Base-by-base conservation (phyloP, 768 basidiomycete species). In the Lentinula sp. region DNA sequence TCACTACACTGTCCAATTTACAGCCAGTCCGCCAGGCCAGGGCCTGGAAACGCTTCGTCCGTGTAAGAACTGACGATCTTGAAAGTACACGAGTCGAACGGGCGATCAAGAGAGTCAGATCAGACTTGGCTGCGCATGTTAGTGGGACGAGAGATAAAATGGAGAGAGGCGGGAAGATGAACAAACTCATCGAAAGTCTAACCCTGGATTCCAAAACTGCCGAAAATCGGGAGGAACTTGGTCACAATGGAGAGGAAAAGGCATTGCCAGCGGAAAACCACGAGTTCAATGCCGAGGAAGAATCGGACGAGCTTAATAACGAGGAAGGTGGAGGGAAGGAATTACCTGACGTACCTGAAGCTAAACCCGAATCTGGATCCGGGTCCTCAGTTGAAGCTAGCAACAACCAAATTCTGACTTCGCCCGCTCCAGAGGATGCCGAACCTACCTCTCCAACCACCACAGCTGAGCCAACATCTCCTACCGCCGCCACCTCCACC, bases 31-130 rank as follows among this genome's bases (percentile, higher is more conserved):
- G 90, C 39, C 80, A 82, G 59, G 76, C 85, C 18, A 81, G 86
- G 48, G 77, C 84, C 1, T 96, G 93, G 93, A 90, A 88, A 68
- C 84, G 88, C 15, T 96, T 96, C 66, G 88, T 95, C 59, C 79
- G 86, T 50, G 91, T 94, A 7, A 82, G 93, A 60, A 88, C 86
- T 3, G 93, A 95, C 68, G 94, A 96, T 72, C 73, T 95, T 55
- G 87, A 95, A 76, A 93, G 91, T 66, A 87, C 87, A 6, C 85
- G 93, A 48, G 86, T 90, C 43, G 92, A 95, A 76, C 81, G 91
- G 64, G 89, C 93, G 4, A 90, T 95, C 74, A 93, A 93, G 76
- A 85, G 91, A 33, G 90, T 92, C 18, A 79, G 91, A 59, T 92
- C 90, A 49, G 93, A 95, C 74, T 77, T 93, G 20, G 91, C 89